These are phyloP conservation scores for Nemania abortiva DNA, from an alignment of 2,329 filamentous ascomycete genomes.

Conservation along the genomic window DNA sequence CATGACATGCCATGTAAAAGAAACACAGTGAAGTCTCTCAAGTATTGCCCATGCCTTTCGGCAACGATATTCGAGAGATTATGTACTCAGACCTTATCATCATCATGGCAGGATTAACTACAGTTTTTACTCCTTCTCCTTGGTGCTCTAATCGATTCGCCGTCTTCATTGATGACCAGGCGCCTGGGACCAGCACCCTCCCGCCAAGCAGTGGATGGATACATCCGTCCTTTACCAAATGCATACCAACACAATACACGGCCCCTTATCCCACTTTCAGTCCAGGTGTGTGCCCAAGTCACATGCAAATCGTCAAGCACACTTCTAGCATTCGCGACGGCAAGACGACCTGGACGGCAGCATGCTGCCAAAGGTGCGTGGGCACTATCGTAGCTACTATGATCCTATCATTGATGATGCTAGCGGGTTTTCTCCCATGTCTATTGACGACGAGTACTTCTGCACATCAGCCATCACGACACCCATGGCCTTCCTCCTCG, in stretches of 20 bases:
- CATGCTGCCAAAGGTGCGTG: constrained; percentile 49
- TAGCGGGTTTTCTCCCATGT: constrained; percentile 48
- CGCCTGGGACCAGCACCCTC: constrained; percentile 44
- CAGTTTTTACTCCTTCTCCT: constrained; percentile 45
- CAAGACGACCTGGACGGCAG: constrained; percentile 46
- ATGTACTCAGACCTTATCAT: background rate
- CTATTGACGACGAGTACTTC: constrained; percentile 37
- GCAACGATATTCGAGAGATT: background rate
- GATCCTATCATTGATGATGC: constrained; percentile 19
- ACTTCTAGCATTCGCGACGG: constrained; percentile 29
- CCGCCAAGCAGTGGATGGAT: constrained; percentile 50
- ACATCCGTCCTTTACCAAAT: constrained; percentile 49
- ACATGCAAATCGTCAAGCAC: constrained; percentile 46
- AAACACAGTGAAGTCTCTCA: no score
- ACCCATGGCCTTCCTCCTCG: constrained; percentile 49
- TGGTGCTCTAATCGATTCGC: constrained; percentile 49
- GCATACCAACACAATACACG: constrained; percentile 48
- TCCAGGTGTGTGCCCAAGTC: constrained; percentile 48
- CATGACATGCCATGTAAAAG: no score
- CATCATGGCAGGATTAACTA: constrained; percentile 46
- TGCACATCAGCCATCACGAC: constrained; percentile 48
- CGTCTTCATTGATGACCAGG: constrained; percentile 45
- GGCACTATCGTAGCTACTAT: background rate
- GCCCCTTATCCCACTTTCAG: constrained; percentile 47
- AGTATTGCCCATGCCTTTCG: background rate